Evolutionary conservation across 441 rosid genomes (phyloP).

Genomic region (Hypseocharis bilobata): DNA sequence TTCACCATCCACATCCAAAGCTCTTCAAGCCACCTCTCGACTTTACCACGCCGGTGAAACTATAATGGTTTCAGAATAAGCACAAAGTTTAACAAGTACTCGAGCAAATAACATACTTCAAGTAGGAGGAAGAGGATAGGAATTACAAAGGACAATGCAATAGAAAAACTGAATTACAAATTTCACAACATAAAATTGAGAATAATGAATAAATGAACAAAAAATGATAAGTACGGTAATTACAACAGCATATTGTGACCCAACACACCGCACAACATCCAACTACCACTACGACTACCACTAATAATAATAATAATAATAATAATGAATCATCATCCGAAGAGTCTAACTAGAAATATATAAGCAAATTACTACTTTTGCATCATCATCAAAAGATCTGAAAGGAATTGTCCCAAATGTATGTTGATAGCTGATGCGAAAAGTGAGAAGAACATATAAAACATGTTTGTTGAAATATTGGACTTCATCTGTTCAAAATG

Average conservation of each 20-base stretch:
- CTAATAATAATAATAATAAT: too few relatives aligned
- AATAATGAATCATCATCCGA: slow-evolving; percentile 5
- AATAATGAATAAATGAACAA: background rate
- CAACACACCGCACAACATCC: background rate
- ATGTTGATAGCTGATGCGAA: background rate
- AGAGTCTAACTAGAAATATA: background rate
- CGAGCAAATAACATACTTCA: background rate
- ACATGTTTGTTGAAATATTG: slow-evolving; percentile 1
- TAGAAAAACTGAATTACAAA: background rate
- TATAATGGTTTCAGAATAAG: slow-evolving; percentile 28
- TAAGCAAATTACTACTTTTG: background rate
- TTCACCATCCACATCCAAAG: slow-evolving; percentile 80
- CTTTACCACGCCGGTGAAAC: slow-evolving; percentile 59
- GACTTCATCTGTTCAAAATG: background rate
- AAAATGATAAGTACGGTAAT: background rate
- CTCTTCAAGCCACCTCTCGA: slow-evolving; percentile 75
- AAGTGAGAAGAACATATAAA: background rate
- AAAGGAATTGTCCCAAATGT: too few relatives aligned
- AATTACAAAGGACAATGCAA: background rate
- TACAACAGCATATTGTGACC: background rate
- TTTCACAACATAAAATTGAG: background rate
- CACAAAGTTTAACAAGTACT: background rate
- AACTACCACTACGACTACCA: background rate
- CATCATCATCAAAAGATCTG: background rate
- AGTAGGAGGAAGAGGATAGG: background rate